phyloP scores from a whole-genome alignment of 345 rosid genomes.

The Streptanthus diversifolius region DNA sequence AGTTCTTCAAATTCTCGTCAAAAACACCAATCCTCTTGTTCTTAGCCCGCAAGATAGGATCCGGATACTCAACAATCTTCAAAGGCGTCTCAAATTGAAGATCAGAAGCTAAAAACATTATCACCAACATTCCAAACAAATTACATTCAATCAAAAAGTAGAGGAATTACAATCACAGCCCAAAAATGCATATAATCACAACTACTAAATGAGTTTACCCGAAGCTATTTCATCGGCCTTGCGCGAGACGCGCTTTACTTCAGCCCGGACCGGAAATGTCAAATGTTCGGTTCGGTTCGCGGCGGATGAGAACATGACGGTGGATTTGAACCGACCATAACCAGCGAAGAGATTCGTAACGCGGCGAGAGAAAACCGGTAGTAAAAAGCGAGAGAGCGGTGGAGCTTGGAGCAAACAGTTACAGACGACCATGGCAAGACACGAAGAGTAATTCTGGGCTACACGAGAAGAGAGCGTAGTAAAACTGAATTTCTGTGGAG shows the following conservation, averaged over 20 bases:
- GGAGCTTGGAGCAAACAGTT: conserved; percentile 38
- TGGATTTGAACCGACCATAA: conserved; percentile 17
- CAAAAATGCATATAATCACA: not conserved
- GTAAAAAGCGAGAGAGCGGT: conserved; percentile 32
- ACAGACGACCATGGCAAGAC: conserved; percentile 44
- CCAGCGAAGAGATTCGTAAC: conserved; percentile 11
- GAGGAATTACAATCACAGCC: not conserved
- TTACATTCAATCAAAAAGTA: not conserved
- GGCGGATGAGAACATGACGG: conserved; percentile 31
- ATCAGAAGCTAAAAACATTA: conserved; percentile 48
- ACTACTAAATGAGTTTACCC: conserved; percentile 33
- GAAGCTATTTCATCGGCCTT: conserved; percentile 45
- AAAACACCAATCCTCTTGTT: conserved; percentile 68
- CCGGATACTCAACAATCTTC: conserved; percentile 81
- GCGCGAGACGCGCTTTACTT: conserved; percentile 46
- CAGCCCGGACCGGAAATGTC: conserved; percentile 32
- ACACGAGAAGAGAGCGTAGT: not conserved
- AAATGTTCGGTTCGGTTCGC: conserved; percentile 29
- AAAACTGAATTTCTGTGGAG: conserved; percentile 18
- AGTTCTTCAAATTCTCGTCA: conserved; percentile 70
- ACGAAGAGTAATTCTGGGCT: not conserved
- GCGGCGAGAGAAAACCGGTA: conserved; percentile 34
- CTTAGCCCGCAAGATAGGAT: conserved; percentile 69
- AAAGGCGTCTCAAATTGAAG: conserved; percentile 70
- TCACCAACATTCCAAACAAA: not conserved